Evolutionary conservation across 805 yeast species (phyloP).

Genomic region (Candida orba): DNA sequence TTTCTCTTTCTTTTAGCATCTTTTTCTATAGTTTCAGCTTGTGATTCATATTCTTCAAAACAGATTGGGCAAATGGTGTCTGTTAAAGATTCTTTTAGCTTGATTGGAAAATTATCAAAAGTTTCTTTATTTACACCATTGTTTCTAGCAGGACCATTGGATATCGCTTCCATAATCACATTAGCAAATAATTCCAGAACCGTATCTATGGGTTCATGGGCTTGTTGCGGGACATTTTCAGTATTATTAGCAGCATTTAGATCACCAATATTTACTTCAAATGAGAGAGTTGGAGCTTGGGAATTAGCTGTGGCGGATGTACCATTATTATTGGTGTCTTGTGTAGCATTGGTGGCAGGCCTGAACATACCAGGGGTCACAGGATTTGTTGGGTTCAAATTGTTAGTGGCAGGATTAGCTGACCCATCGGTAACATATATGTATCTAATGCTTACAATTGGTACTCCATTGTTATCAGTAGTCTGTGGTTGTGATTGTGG

Average conservation of each 20-base stretch:
- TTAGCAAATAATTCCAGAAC: constrained; percentile 62
- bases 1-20: constrained; percentile 19
- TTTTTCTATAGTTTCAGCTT: constrained; percentile 9
- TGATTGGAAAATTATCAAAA: constrained; percentile 43
- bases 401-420: not conserved
- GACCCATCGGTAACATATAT: not conserved
- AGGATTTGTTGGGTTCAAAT: not conserved
- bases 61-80: constrained; percentile 53
- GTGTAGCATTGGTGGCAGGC: not conserved
- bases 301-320: not conserved
- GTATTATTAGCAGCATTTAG: not conserved
- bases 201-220: constrained; percentile 34
- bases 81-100: constrained; percentile 25
- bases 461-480: not conserved
- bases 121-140: constrained; percentile 47
- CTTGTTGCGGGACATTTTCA: not conserved
- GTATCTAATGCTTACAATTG: not conserved
- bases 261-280: too few species aligned
- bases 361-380: too few species aligned
- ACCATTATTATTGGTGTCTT: not conserved
- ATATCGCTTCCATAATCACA: constrained; percentile 56
- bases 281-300: not conserved
- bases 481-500: not conserved
- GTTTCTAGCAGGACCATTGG: constrained; percentile 14
- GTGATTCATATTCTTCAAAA: constrained; percentile 40